Evolutionary conservation across 1,284 basidiomycete species (phyloP).

Genomic region (Apiotrichum sp.): DNA sequence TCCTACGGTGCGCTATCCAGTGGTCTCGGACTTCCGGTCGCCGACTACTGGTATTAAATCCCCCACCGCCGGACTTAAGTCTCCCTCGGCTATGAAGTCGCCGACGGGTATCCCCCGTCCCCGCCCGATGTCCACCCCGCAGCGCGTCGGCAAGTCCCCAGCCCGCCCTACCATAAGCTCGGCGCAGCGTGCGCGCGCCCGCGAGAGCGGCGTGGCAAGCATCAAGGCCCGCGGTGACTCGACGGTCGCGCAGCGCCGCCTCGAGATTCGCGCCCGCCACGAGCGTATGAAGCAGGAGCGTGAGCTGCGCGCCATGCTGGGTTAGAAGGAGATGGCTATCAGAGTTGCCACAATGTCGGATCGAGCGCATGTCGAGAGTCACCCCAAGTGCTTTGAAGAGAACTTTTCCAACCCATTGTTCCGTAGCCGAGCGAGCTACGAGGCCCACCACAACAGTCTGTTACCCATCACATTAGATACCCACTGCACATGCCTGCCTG

Average conservation of each 20-base stretch:
- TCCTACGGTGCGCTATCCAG: background rate
- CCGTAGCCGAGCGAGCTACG: no score
- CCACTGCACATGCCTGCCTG: no score
- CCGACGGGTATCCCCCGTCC: background rate
- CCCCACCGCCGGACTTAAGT: no score
- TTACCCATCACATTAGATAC: no score
- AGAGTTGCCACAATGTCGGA: no score
- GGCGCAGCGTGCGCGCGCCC: slow-evolving; percentile 5
- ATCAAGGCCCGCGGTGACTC: slow-evolving; percentile 13
- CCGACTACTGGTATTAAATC: background rate
- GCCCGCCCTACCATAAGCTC: background rate
- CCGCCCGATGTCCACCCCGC: background rate
- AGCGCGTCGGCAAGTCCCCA: slow-evolving; percentile 2
- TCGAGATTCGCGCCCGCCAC: slow-evolving; percentile 32
- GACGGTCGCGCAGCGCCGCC: slow-evolving; percentile 26
- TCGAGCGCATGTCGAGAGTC: no score
- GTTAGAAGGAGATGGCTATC: background rate
- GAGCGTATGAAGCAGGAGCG: slow-evolving; percentile 34
- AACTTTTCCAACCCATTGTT: no score
- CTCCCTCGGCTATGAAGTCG: background rate
- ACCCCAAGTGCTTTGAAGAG: no score
- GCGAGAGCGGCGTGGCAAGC: slow-evolving; percentile 2
- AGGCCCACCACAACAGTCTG: no score
- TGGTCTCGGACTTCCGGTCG: background rate
- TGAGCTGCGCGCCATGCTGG: slow-evolving; percentile 37